Base-by-base conservation (phyloP, 345 rosid species). In the Kandelia obovata region DNA sequence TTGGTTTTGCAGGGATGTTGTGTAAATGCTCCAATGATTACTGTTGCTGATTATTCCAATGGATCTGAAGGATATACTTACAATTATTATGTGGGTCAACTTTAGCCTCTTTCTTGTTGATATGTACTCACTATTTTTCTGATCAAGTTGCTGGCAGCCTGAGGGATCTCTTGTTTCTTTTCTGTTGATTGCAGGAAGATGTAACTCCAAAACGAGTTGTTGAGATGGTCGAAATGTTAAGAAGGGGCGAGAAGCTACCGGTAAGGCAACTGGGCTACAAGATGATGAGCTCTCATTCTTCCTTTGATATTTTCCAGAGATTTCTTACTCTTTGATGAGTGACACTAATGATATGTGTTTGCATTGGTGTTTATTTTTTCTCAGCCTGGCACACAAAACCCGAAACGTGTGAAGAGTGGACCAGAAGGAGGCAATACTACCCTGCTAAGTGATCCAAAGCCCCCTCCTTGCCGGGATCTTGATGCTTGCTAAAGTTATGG, bases 1-100 rank as follows among this genome's bases (percentile, higher is more conserved):
- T 73, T 75, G 13, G 26, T 79, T 31, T 68, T 80, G 77, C 88
- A 96, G 98, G 98, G 97, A 79, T 86, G 96, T 73, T 96, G 98
- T 66, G 99, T 92, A 47, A 96, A 96, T 71, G 98, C 99, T 65
- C 99, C 96, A 47, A 96, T 96, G 99, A 96, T 96, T 76, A 90
- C 96, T 0, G 98, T 96, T 67, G 98, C 92, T 5, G 97, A 96
- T 83, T 96, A 90, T 71, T 89, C 95, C 49, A 90, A 85, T 69
- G 97, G 98, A 74, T 96, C 96, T 11, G 95, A 90, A 80, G 98
- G 96, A 81, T 96, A 96, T 74, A 82, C 92, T 25, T 96, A 96
- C 78, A 90, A 92, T 81, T 96, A 92, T 68, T 96, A 84, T 59
- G 97, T 88, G 75, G n/a, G 97, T 81, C 73, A 66, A 47, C 56